These are phyloP conservation scores for Plasmodium coatneyi DNA, from an alignment of 169 alveolate species.

Conservation along the genomic window DNA sequence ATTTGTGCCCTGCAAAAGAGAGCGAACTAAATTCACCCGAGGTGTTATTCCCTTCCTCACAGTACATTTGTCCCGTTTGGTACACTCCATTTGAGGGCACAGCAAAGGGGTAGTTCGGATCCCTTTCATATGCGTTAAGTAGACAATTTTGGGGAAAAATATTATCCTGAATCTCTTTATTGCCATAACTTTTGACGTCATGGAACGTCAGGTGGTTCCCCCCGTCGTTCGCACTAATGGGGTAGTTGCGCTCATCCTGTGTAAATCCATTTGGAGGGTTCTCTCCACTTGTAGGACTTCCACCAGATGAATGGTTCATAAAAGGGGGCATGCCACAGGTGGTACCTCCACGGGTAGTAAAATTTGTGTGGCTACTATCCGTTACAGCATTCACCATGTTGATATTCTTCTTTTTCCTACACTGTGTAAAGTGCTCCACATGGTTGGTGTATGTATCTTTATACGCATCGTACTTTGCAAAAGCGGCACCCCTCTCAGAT, in stretches of 20 bases:
- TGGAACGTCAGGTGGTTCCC: background rate
- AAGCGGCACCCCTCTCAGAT: background rate
- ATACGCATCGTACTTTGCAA: background rate
- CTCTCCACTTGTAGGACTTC: background rate
- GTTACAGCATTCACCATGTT: background rate
- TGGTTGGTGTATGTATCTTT: background rate
- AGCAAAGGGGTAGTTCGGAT: background rate
- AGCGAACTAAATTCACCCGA: background rate
- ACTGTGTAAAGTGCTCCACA: background rate
- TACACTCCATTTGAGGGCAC: background rate
- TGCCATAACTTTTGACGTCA: background rate
- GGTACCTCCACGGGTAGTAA: background rate
- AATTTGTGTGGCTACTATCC: background rate
- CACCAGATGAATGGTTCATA: background rate
- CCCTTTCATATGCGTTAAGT: background rate
- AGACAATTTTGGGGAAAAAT: background rate
- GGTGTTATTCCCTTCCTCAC: background rate
- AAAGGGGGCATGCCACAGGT: background rate
- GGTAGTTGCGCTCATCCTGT: background rate
- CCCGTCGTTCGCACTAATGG: background rate
- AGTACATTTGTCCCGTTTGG: background rate
- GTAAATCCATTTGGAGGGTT: background rate
- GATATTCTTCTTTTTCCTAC: background rate
- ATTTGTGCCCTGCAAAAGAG: background rate
- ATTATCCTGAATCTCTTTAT: background rate